Percentiles rank a stretch among this genome's conserved stretches.
Evolutionary conservation across 768 basidiomycete species (phyloP).

Genomic region (Royoungia palumana): DNA sequence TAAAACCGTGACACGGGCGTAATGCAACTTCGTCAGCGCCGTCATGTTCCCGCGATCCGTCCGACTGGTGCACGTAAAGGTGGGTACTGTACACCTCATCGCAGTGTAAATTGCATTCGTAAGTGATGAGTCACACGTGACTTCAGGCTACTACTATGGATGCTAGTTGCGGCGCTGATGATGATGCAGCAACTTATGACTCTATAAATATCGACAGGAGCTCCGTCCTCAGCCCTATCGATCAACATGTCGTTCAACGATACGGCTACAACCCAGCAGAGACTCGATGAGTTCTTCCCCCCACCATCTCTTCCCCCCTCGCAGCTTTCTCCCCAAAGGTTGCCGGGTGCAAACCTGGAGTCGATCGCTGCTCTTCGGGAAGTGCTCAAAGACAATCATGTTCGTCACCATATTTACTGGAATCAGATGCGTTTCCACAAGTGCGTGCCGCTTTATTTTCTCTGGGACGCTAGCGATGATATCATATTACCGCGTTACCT

Average conservation of each 20-base stretch:
- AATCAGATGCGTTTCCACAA: conserved; percentile 49
- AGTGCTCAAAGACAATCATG: conserved; percentile 47
- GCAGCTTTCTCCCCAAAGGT: conserved; percentile 22
- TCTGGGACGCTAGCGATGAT: not conserved
- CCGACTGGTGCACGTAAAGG: too few species aligned
- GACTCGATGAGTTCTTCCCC: conserved; percentile 24
- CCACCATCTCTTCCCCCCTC: conserved; percentile 26
- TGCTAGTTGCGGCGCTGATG: too few species aligned
- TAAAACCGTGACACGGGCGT: too few species aligned
- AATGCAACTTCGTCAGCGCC: too few species aligned
- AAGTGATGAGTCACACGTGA: not conserved
- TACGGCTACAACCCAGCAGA: not conserved
- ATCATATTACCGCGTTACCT: not conserved
- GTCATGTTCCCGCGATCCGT: too few species aligned
- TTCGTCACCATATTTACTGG: conserved; percentile 47
- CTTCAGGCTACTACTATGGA: too few species aligned
- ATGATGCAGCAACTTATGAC: too few species aligned
- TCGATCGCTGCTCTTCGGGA: conserved; percentile 24
- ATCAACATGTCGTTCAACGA: conserved; percentile 12
- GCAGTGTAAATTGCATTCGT: conserved; percentile 4
- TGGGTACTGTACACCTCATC: not conserved
- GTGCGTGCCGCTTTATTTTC: conserved; percentile 28
- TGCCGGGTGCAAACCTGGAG: conserved; percentile 23
- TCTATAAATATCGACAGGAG: conserved; percentile 1
- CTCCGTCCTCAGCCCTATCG: not conserved